Conservation (phyloP, 2,329 filamentous ascomycete genomes). For the Trichoderma koningiopsis region DNA sequence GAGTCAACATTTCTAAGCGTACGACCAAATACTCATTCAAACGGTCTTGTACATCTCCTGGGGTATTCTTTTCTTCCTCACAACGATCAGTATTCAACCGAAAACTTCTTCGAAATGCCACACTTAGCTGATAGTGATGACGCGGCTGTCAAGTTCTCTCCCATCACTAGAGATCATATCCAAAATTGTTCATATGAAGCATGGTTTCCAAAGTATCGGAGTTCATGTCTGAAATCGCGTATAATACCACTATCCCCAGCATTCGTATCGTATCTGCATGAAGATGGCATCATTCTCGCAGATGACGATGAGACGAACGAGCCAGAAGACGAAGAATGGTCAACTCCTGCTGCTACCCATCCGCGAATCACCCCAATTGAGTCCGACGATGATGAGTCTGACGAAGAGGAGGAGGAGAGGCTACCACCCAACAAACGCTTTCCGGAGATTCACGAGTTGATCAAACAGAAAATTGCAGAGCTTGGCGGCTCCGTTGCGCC, state of each 20-base stretch:
- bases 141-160: constrained; percentile 68
- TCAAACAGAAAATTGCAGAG: constrained; percentile 76
- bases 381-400: constrained; percentile 42
- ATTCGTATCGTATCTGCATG: constrained; percentile 84
- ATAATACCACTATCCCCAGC: constrained; percentile 74
- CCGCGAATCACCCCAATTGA: constrained; percentile 43
- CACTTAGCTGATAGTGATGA: constrained; percentile 35
- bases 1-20: constrained; percentile 13
- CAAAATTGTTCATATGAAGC: constrained; percentile 91
- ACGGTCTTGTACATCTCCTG: neutral
- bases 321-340: constrained; percentile 58
- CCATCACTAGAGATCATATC: constrained; percentile 82
- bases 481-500: constrained; percentile 85
- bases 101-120: constrained; percentile 38
- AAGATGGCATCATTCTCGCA: constrained; percentile 89
- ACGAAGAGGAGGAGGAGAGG: constrained; percentile 45
- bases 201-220: constrained; percentile 86
- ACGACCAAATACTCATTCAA: neutral
- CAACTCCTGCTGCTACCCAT: constrained; percentile 38
- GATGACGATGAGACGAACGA: constrained; percentile 62
- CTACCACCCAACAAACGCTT: constrained; percentile 60
- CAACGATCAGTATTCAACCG: neutral
- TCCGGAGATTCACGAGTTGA: constrained; percentile 72
- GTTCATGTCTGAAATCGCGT: constrained; percentile 80
- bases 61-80: neutral